A percentile compares a stretch with the other conserved stretches of the same genome.
Conservation (phyloP, 345 rosid species). For the Rhizophora mangle region DNA sequence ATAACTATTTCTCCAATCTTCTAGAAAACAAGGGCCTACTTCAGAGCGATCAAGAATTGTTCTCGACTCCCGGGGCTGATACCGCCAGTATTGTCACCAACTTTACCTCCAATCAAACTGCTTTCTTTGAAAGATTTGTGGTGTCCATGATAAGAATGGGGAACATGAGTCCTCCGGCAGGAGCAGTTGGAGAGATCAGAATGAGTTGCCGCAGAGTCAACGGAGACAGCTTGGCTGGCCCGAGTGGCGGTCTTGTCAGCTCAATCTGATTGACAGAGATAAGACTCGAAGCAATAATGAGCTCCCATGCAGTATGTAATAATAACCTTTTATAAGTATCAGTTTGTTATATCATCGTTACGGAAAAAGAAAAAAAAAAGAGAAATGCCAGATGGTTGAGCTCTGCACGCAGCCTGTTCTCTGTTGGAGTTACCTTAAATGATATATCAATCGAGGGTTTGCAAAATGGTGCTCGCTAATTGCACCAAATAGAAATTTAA, state of each 20-base stretch:
- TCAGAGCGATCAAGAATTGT: constrained; percentile 54
- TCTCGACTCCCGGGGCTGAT: constrained; percentile 47
- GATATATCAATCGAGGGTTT: no score
- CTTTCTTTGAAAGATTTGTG: constrained; percentile 54
- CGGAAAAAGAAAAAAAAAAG: no score
- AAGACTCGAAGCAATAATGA: background rate
- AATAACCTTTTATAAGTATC: background rate
- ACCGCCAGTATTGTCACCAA: constrained; percentile 38
- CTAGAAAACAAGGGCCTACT: constrained; percentile 41
- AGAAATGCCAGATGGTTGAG: no score
- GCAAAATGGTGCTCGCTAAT: no score
- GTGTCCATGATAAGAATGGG: constrained; percentile 67
- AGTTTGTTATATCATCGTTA: background rate
- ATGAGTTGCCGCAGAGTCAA: constrained; percentile 49
- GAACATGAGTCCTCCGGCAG: constrained; percentile 45
- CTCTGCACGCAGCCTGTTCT: no score
- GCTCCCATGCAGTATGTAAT: background rate
- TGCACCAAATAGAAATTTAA: no score
- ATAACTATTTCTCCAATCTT: constrained; percentile 50
- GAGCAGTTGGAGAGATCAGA: constrained; percentile 58
- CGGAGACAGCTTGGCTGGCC: background rate
- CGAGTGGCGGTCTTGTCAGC: constrained; percentile 1
- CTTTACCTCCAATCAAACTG: constrained; percentile 38
- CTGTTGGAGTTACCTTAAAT: no score
- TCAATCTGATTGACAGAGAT: constrained; percentile 4